Conservation (phyloP, 208 protist species). For the Crithidia expoeki region DNA sequence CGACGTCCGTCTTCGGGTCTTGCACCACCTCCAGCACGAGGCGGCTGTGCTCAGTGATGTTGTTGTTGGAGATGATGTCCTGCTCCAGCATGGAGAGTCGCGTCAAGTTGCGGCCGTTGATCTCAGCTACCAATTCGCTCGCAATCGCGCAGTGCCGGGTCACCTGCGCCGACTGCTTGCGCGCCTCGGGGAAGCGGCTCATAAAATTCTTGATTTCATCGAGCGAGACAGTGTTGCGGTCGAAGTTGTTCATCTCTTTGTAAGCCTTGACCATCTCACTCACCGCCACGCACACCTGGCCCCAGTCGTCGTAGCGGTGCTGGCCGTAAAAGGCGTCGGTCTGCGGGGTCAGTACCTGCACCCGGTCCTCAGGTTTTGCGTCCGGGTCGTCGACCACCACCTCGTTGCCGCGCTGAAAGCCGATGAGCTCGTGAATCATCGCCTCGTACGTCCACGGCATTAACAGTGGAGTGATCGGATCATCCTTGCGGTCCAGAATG, state of each 20-base stretch:
- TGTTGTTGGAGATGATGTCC: slow-evolving; percentile 79
- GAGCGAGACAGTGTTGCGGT: slow-evolving; percentile 76
- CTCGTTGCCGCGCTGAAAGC: slow-evolving; percentile 94
- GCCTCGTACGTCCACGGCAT: slow-evolving; percentile 99
- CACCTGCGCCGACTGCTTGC: slow-evolving; percentile 79
- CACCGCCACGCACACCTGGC: slow-evolving; percentile 95
- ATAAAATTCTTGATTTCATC: slow-evolving; percentile 91
- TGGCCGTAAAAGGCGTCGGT: slow-evolving; percentile 96
- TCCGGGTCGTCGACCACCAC: slow-evolving; percentile 79
- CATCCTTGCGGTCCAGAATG: slow-evolving; percentile 89
- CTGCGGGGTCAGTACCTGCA: slow-evolving; percentile 78
- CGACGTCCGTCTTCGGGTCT: slow-evolving; percentile 83
- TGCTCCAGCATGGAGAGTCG: slow-evolving; percentile 86
- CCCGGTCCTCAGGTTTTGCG: slow-evolving; percentile 70
- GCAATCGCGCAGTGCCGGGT: slow-evolving; percentile 83
- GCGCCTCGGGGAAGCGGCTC: slow-evolving; percentile 82
- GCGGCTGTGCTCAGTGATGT: slow-evolving; percentile 76
- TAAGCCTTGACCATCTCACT: slow-evolving; percentile 96
- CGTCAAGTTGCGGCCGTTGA: slow-evolving; percentile 85
- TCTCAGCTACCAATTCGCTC: slow-evolving; percentile 76
- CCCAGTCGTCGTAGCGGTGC: slow-evolving; percentile 97
- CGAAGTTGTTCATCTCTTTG: slow-evolving; percentile 91
- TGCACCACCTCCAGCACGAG: slow-evolving; percentile 80
- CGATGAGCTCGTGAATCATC: slow-evolving; percentile 98
- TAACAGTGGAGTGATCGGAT: slow-evolving; percentile 97